These are phyloP conservation scores for Lycium ferocissimum DNA, from an alignment of 257 asterid species.

Conservation along the genomic window DNA sequence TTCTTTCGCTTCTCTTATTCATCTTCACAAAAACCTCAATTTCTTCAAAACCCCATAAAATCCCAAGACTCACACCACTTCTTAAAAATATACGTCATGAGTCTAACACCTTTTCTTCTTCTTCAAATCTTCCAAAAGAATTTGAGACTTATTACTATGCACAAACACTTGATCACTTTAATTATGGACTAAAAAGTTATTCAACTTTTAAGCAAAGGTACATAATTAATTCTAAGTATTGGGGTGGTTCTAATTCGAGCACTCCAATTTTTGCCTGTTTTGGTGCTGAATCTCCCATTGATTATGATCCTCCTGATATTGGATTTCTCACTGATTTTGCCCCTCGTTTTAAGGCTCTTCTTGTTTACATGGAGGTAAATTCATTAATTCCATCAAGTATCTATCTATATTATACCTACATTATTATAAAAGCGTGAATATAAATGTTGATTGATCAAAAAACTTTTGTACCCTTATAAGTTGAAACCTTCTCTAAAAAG, in stretches of 20 bases:
- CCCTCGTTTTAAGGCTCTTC: slow-evolving; percentile 65
- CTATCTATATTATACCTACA: no score
- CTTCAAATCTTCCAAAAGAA: slow-evolving; percentile 31
- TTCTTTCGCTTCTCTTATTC: slow-evolving; percentile 25
- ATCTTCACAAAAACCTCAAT: slow-evolving; percentile 17
- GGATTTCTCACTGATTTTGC: slow-evolving; percentile 70
- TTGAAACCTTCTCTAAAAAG: no score
- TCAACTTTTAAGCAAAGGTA: slow-evolving; percentile 63
- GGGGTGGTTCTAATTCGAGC: slow-evolving; percentile 60
- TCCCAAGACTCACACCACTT: slow-evolving; percentile 42
- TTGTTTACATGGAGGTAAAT: slow-evolving; percentile 71
- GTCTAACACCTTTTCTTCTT: background rate
- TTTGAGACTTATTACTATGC: slow-evolving; percentile 51
- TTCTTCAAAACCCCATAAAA: slow-evolving; percentile 31
- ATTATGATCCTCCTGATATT: slow-evolving; percentile 31
- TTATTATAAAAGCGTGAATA: no score
- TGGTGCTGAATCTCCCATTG: slow-evolving; percentile 71
- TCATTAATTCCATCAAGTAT: background rate
- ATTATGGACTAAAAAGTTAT: slow-evolving; percentile 65
- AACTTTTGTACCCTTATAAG: no score
- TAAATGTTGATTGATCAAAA: no score
- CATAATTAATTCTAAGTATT: slow-evolving; percentile 46
- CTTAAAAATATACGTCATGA: background rate
- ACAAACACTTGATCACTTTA: slow-evolving; percentile 85
- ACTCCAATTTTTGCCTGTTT: slow-evolving; percentile 71